Percentiles rank a stretch among this genome's conserved stretches.
phyloP scores from a whole-genome alignment of 805 yeast species.

The Monosporozyma siamensis region DNA sequence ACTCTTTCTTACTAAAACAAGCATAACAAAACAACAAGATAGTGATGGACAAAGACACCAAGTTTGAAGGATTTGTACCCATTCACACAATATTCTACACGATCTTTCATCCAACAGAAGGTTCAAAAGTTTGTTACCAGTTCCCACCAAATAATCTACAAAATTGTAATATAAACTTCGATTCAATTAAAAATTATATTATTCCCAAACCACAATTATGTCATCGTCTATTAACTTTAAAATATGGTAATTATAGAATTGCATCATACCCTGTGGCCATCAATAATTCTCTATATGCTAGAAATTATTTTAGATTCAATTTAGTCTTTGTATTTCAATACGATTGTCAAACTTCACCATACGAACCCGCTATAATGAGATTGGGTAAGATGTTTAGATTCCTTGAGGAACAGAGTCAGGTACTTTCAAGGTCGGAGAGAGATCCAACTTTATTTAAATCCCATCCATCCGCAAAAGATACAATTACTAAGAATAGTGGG shows the following conservation, averaged over 20 bases:
- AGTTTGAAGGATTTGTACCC: conserved; percentile 68
- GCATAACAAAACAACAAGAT: not conserved
- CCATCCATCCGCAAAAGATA: not conserved
- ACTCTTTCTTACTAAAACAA: no score
- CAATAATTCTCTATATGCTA: conserved; percentile 61
- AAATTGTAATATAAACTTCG: conserved; percentile 55
- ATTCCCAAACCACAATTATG: conserved; percentile 92
- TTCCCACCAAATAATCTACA: conserved; percentile 59
- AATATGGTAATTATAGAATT: conserved; percentile 59
- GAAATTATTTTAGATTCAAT: conserved; percentile 89
- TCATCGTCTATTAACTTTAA: conserved; percentile 66
- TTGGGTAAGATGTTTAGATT: conserved; percentile 84
- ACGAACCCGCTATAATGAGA: conserved; percentile 75
- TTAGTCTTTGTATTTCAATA: conserved; percentile 86
- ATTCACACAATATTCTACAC: conserved; percentile 82
- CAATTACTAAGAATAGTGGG: not conserved
- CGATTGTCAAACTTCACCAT: conserved; percentile 72
- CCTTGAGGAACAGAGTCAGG: conserved; percentile 78
- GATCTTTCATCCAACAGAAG: conserved; percentile 91
- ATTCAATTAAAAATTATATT: conserved; percentile 76
- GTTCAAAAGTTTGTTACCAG: conserved; percentile 84
- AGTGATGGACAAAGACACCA: conserved; percentile 16
- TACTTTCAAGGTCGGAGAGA: conserved; percentile 49
- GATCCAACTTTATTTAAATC: conserved; percentile 26
- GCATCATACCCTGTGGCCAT: conserved; percentile 87